Percentiles rank a stretch among this genome's conserved stretches.
Evolutionary conservation across 306 rosid species (phyloP).

Genomic region (Clitoria ternatea): DNA sequence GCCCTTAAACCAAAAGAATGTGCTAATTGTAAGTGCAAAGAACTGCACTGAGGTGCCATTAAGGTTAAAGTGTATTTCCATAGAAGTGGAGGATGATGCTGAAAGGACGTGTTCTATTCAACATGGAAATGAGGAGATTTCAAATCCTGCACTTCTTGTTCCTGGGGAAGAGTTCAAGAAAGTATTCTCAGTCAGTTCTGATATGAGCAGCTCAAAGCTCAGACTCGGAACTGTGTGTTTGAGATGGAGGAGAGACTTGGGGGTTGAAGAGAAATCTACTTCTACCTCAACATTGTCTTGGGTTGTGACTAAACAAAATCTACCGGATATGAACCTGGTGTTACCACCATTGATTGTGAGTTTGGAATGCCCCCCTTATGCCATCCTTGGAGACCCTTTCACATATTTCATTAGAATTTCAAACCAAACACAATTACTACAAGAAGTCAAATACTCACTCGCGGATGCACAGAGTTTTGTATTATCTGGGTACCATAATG

Average conservation of each 20-base stretch:
- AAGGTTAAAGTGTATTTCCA: conserved; percentile 54
- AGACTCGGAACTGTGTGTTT: conserved; percentile 61
- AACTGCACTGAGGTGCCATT: conserved; percentile 72
- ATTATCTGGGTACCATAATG: conserved; percentile 73
- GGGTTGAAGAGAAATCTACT: conserved; percentile 41
- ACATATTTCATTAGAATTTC: conserved; percentile 57
- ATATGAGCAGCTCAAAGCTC: conserved; percentile 49
- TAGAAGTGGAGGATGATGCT: conserved; percentile 53
- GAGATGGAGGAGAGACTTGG: conserved; percentile 76
- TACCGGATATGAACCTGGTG: conserved; percentile 71
- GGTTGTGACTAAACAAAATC: conserved; percentile 55
- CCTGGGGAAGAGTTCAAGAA: conserved; percentile 91
- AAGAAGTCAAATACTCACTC: conserved; percentile 73
- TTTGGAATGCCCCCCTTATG: conserved; percentile 87
- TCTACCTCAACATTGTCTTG: conserved; percentile 30
- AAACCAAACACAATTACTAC: conserved; percentile 76
- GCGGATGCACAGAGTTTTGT: conserved; percentile 89
- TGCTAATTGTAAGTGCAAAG: conserved; percentile 63
- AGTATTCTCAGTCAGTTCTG: conserved; percentile 60
- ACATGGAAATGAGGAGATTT: conserved; percentile 45
- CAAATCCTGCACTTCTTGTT: conserved; percentile 50
- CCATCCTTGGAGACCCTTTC: conserved; percentile 82
- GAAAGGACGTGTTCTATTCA: conserved; percentile 54
- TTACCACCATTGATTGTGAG: conserved; percentile 71
- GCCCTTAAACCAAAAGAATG: conserved; percentile 59